Percentiles rank a stretch among this genome's conserved stretches.
These are phyloP conservation scores for Pisolithus marmoratus DNA, from an alignment of 768 basidiomycete genomes.

Conservation along the genomic window DNA sequence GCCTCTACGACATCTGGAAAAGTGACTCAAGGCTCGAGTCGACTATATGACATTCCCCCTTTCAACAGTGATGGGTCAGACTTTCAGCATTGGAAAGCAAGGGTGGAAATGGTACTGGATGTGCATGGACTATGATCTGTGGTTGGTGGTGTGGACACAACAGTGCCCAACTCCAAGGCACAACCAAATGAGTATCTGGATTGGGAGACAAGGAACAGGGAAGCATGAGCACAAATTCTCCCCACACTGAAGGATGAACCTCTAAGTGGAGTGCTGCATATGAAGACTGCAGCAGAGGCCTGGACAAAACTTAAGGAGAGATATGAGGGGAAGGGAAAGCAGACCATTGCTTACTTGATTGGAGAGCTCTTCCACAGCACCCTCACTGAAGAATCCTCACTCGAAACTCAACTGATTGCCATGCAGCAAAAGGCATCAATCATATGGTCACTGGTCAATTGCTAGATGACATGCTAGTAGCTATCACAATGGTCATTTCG, in stretches of 20 bases:
- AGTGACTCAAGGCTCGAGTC: neutral
- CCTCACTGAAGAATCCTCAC: conserved; percentile 9
- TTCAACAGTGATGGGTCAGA: conserved; percentile 6
- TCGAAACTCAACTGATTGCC: conserved; percentile 16
- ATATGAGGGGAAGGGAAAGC: conserved; percentile 19
- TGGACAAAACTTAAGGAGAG: conserved; percentile 13
- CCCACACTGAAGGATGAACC: conserved; percentile 21
- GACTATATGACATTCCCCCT: conserved; percentile 5
- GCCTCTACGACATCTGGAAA: too few species aligned
- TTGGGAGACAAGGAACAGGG: conserved; percentile 5
- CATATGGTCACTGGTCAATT: conserved; percentile 10
- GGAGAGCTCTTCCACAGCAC: conserved; percentile 17
- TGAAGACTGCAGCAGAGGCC: conserved; percentile 6
- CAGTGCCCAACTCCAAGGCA: neutral
- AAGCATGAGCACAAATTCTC: conserved; percentile 15
- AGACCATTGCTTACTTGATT: conserved; percentile 17
- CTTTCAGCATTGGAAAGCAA: conserved; percentile 10
- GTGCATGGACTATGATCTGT: conserved; percentile 6
- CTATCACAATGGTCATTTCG: conserved; percentile 15
- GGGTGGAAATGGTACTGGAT: conserved; percentile 13
- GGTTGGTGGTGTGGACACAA: neutral
- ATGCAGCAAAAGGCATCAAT: conserved; percentile 11
- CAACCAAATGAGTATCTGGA: neutral
- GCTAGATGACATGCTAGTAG: conserved; percentile 15
- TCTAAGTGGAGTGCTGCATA: conserved; percentile 13